Evolutionary conservation across 495 filamentous ascomycete species (phyloP).

Genomic region (Talaromyces ruber): DNA sequence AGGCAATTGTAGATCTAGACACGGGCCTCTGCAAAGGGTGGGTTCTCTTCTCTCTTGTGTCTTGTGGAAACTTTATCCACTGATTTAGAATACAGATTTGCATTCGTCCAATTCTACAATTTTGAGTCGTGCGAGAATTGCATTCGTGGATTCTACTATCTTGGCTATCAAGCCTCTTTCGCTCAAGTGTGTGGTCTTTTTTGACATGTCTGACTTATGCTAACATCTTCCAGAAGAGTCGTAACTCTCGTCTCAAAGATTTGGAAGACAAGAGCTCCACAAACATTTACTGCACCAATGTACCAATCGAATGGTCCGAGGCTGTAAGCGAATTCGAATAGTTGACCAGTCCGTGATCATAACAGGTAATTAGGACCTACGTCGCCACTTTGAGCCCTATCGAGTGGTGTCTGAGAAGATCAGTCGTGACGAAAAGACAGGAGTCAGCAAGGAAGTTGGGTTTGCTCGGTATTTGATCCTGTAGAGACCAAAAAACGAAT

Average conservation of each 20-base stretch:
- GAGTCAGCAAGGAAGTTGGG: conserved; percentile 90
- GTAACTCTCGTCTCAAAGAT: conserved; percentile 91
- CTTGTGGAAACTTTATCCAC: background rate
- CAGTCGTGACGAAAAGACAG: conserved; percentile 71
- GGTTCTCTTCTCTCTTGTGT: conserved; percentile 11
- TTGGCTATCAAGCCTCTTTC: conserved; percentile 95
- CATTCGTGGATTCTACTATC: conserved; percentile 89
- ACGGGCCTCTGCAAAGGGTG: conserved; percentile 94
- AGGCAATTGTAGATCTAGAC: conserved; percentile 91
- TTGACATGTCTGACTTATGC: conserved; percentile 6
- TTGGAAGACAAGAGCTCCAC: conserved; percentile 79
- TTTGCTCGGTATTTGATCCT: conserved; percentile 68
- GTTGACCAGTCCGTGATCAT: background rate
- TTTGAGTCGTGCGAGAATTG: conserved; percentile 86
- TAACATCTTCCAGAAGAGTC: conserved; percentile 62
- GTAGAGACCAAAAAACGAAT: background rate
- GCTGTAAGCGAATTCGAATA: conserved; percentile 45
- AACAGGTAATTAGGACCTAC: conserved; percentile 22
- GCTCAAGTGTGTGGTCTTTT: conserved; percentile 52
- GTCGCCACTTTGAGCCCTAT: conserved; percentile 60
- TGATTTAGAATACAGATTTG: conserved; percentile 52
- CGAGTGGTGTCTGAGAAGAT: conserved; percentile 86
- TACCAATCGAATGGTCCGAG: conserved; percentile 84
- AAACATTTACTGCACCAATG: conserved; percentile 94
- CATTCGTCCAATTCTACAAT: conserved; percentile 88